Base-by-base conservation (phyloP, 2,329 filamentous ascomycete genomes). In the Sporothrix luriei region DNA sequence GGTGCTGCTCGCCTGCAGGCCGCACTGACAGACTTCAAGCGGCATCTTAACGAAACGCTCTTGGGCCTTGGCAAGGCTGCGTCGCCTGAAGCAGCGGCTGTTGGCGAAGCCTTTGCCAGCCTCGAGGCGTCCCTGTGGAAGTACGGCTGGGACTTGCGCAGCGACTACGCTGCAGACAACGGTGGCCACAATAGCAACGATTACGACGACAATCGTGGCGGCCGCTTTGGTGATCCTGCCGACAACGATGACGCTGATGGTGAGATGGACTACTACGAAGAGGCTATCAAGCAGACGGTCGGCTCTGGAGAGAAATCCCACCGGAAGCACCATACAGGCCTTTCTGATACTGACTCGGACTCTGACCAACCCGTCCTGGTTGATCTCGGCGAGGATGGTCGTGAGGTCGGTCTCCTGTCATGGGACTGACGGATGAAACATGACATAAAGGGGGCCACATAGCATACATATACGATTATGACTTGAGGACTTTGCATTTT, bases 61-160 rank as follows among this genome's bases (percentile, higher is more conserved):
- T 76, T 79, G 6, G 76, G 75, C 1, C 76, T 80, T 6, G 79
- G 78, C 13, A 73, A 74, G 13, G 69, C 72, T 5, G 74, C 80
- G 51, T 80, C 80, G 2, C 72, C 77, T 0, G 81, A 82, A 7
- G 82, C 84, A 70, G 77, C 78, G 2, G 79, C 78, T 1, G 82
- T 85, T 9, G 80, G 81, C 16, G 78, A 79, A 6, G 82, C 84
- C 4, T 87, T 88, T 74, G 78, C 78, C 1, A 79, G 79, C 4
- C 77, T 88, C 2, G 84, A 84, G 73, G 76, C 78, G 7, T 84
- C 80, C 78, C 75, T 85, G 3, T 80, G 79, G 80, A 79, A 78
- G 61, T 78, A 78, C 62, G 85, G 82, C 4, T 89, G 87, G 87
- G 85, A 89, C 68, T 76, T 89, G 14, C 76, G 81, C 19, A 82